Percentiles rank a stretch among this genome's conserved stretches.
These are phyloP conservation scores for Fusarium denticulatum DNA, from an alignment of 2,329 filamentous ascomycete genomes.

Conservation along the genomic window DNA sequence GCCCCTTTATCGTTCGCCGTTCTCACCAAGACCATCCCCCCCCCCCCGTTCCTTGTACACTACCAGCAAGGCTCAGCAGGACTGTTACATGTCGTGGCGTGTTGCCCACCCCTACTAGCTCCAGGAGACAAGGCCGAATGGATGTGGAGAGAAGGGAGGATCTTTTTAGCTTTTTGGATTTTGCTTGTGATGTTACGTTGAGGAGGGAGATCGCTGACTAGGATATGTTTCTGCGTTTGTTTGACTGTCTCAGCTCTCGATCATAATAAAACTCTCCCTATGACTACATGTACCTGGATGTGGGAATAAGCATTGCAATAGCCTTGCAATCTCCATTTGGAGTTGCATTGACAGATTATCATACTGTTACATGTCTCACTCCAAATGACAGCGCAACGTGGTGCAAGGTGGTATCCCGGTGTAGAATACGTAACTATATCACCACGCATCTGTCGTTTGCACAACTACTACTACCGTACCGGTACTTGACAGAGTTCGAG, in stretches of 20 bases:
- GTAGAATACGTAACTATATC: neutral
- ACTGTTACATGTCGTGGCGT: constrained; percentile 28
- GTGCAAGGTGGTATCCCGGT: constrained; percentile 1
- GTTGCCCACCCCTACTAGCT: constrained; percentile 12
- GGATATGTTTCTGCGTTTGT: neutral
- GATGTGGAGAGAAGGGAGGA: constrained; percentile 8
- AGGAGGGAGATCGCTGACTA: neutral
- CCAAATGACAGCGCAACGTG: constrained; percentile 1
- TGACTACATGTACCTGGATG: neutral
- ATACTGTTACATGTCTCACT: constrained; percentile 20
- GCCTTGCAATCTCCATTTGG: neutral
- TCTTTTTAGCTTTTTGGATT: neutral
- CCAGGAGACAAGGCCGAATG: constrained; percentile 8
- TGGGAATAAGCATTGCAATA: neutral
- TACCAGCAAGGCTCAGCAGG: constrained; percentile 1
- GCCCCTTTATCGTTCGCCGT: neutral
- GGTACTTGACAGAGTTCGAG: neutral
- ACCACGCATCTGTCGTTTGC: neutral
- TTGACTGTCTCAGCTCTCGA: neutral
- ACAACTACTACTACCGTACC: constrained; percentile 15
- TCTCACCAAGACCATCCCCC: constrained; percentile 8
- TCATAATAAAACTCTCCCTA: neutral
- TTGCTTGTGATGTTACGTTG: neutral
- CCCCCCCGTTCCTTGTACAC: constrained; percentile 10
- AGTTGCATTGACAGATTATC: constrained; percentile 10